These are phyloP conservation scores for Suillus alpinus DNA, from an alignment of 768 basidiomycete species.

Conservation along the genomic window DNA sequence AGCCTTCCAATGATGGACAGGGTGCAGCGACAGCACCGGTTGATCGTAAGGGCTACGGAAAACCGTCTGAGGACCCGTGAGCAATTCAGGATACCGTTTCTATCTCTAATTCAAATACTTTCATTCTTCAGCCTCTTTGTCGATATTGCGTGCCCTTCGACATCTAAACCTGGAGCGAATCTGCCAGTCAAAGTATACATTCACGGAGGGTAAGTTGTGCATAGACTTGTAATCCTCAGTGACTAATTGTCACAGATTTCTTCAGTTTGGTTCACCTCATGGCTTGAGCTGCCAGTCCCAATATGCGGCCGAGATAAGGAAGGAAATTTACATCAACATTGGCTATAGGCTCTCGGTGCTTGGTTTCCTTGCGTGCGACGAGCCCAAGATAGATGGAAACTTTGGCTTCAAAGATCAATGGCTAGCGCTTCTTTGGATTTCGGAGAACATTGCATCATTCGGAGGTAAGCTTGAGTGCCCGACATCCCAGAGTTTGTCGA, in stretches of 20 bases:
- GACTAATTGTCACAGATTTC: slow-evolving; percentile 45
- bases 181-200: slow-evolving; percentile 75
- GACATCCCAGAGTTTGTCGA: not conserved
- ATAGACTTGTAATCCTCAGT: not conserved
- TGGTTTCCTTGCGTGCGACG: slow-evolving; percentile 69
- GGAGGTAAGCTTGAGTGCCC: slow-evolving; percentile 49
- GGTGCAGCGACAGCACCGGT: slow-evolving; percentile 48
- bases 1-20: slow-evolving; percentile 67
- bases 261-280: slow-evolving; percentile 79
- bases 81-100: slow-evolving; percentile 12
- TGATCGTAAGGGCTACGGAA: slow-evolving; percentile 64
- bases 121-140: slow-evolving; percentile 49
- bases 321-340: slow-evolving; percentile 74
- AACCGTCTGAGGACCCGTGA: slow-evolving; percentile 71
- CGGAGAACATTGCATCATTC: slow-evolving; percentile 61
- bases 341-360: slow-evolving; percentile 76
- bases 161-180: slow-evolving; percentile 35
- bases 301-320: slow-evolving; percentile 58
- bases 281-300: slow-evolving; percentile 59
- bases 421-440: slow-evolving; percentile 73
- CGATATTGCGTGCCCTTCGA: slow-evolving; percentile 60
- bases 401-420: slow-evolving; percentile 87
- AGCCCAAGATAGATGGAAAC: slow-evolving; percentile 63
- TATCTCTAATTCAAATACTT: not conserved
- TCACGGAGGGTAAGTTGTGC: slow-evolving; percentile 62